Conservation (phyloP, 2,329 filamentous ascomycete species). For the Colletotrichum sp. region DNA sequence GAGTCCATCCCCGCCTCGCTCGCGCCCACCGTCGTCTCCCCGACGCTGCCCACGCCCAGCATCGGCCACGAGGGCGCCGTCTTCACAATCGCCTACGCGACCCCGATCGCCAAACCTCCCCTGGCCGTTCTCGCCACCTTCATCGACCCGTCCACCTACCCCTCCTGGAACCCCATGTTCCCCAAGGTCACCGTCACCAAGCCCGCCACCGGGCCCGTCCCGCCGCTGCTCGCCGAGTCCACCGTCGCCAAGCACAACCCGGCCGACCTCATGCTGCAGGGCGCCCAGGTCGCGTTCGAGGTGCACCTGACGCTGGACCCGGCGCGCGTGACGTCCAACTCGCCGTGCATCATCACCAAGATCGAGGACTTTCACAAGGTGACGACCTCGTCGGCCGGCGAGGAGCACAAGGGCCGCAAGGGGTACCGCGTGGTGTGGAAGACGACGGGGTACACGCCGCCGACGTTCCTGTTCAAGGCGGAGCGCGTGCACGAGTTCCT, state of each 20-base stretch:
- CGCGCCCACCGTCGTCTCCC: conserved; percentile 14
- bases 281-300: conserved; percentile 36
- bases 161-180: conserved; percentile 40
- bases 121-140: conserved; percentile 32
- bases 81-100: conserved; percentile 31
- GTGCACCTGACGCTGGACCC: conserved; percentile 34
- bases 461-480: conserved; percentile 35
- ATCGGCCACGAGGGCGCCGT: conserved; percentile 7
- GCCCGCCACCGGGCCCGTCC: conserved; percentile 14
- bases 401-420: conserved; percentile 27
- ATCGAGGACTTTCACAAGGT: conserved; percentile 34
- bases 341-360: conserved; percentile 29
- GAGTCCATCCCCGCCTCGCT: conserved; percentile 14
- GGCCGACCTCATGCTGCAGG: conserved; percentile 29
- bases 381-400: neutral
- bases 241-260: conserved; percentile 7
- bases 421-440: conserved; percentile 47
- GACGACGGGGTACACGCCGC: conserved; percentile 27
- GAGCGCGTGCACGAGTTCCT: conserved; percentile 51
- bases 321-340: conserved; percentile 19
- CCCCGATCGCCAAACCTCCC: conserved; percentile 37
- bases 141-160: conserved; percentile 34
- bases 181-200: conserved; percentile 30
- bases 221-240: conserved; percentile 22
- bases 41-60: conserved; percentile 3